Evolutionary conservation across 192 early-diverging fungal species (phyloP), one percentile per base, ranked within the genome.

Genomic region (Phlyctochytrium arcticum): DNA sequence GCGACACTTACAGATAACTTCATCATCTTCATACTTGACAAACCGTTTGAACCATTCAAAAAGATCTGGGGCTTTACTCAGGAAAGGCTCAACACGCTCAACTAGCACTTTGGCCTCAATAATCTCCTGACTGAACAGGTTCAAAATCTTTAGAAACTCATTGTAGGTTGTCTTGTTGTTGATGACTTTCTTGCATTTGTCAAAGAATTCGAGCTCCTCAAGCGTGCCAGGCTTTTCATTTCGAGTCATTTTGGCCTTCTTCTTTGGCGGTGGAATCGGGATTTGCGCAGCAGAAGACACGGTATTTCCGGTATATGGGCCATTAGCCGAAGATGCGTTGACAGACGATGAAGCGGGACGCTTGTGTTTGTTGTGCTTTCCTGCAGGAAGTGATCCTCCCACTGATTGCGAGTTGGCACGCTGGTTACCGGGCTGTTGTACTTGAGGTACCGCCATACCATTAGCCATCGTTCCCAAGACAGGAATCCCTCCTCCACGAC

Each of bases 71-170:
- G 89, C 84, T 36, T 85, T 86, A 6, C 82, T 84, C 54, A 98
- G 82, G 62, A 97, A 98, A 26, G 86, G 86, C 63, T 88, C 85
- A 3, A 93, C 90, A 12, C 89, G 82, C 53, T 97, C 91, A 2
- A 96, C 85, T 19, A 99, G 76, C 8, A 83, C 76, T 57, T 89
- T 87, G 27, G 88, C 75, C 57, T 94, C 92, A 55, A 99, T 80
- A 33, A 97, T 88, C 72, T 96, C 91, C 65, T 97, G 91, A 60
- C 87, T 93, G 74, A 91, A 99, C 23, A 98, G 71, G 54, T 97
- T 96, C 23, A 99, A 76, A 2, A 98, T 75, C 71, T 97, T 98
- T 47, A 99, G 79, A 73, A 99, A 99, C 70, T 99, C 95, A 73
- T 90, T 90, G 71, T 96, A 99, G 0, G 89, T 88, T 15, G 80